Evolutionary conservation across 306 rosid genomes (phyloP).

Genomic region (Malus fusca): DNA sequence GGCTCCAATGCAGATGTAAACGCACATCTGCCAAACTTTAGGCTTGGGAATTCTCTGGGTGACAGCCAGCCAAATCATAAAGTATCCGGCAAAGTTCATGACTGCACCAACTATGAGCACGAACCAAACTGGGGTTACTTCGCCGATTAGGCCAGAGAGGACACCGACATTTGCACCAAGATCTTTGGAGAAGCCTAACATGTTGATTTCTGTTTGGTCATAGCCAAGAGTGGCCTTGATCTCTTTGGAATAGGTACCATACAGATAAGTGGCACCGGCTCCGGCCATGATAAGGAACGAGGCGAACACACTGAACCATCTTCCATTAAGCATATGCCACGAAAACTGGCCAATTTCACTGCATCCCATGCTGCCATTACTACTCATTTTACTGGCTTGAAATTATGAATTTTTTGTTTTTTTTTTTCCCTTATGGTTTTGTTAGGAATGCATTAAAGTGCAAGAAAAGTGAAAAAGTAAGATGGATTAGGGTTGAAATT

Average conservation of each 20-base stretch:
- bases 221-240: slow-evolving; percentile 27
- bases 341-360: background rate
- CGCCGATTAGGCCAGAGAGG: slow-evolving; percentile 24
- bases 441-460: background rate
- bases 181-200: slow-evolving; percentile 29
- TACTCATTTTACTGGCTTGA: background rate
- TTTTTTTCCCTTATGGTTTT: background rate
- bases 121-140: slow-evolving; percentile 32
- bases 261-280: slow-evolving; percentile 30
- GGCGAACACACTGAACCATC: slow-evolving; percentile 24
- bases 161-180: slow-evolving; percentile 32
- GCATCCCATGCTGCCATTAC: background rate
- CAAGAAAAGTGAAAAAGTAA: background rate
- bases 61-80: slow-evolving; percentile 27
- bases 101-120: slow-evolving; percentile 22
- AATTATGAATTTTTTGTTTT: background rate
- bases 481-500: background rate
- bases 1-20: slow-evolving; percentile 26
- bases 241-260: slow-evolving; percentile 27
- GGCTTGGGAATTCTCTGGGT: slow-evolving; percentile 16
- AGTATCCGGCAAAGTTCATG: slow-evolving; percentile 21
- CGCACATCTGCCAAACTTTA: slow-evolving; percentile 26
- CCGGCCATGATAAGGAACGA: slow-evolving; percentile 26
- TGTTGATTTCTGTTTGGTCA: slow-evolving; percentile 24
- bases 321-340: background rate